A percentile compares a stretch with the other conserved stretches of the same genome.
Conservation (phyloP, 1,284 basidiomycete genomes). For the Malassezia equina region DNA sequence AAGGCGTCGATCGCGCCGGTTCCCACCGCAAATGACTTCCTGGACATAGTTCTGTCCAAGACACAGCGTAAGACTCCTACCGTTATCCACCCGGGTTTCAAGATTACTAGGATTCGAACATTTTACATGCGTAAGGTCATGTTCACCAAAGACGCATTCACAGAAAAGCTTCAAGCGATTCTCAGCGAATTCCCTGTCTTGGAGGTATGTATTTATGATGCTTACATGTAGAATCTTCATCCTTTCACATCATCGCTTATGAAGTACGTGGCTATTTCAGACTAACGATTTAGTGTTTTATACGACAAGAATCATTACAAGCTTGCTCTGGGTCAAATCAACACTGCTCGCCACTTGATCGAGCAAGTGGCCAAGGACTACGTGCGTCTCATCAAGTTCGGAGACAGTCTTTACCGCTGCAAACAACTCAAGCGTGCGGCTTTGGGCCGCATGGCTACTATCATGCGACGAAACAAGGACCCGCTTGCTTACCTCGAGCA, state of each 20-base stretch:
- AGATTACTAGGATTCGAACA: constrained; percentile 79
- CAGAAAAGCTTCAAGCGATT: constrained; percentile 89
- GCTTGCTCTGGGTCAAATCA: constrained; percentile 47
- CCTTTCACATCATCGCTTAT: constrained; percentile 46
- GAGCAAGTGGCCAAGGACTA: constrained; percentile 48
- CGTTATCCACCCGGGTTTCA: constrained; percentile 70
- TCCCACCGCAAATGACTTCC: constrained; percentile 83
- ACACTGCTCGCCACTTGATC: constrained; percentile 45
- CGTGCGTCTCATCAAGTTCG: constrained; percentile 46
- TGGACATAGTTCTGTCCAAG: constrained; percentile 87
- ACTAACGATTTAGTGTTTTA: constrained; percentile 26
- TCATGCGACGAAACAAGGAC: constrained; percentile 48
- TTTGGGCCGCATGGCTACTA: constrained; percentile 47
- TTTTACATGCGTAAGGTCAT: constrained; percentile 99
- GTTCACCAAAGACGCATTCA: constrained; percentile 94
- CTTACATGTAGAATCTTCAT: constrained; percentile 34
- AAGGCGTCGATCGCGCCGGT: constrained; percentile 71
- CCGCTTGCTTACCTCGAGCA: constrained; percentile 47
- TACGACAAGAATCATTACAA: constrained; percentile 49
- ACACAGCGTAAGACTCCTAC: constrained; percentile 95
- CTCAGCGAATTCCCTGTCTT: constrained; percentile 91
- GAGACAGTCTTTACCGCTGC: constrained; percentile 46
- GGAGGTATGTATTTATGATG: constrained; percentile 56
- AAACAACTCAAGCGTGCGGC: constrained; percentile 48
- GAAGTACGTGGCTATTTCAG: constrained; percentile 20